Evolutionary conservation across 2,329 filamentous ascomycete genomes (phyloP).

Genomic region (Pseudonectria foliicola): DNA sequence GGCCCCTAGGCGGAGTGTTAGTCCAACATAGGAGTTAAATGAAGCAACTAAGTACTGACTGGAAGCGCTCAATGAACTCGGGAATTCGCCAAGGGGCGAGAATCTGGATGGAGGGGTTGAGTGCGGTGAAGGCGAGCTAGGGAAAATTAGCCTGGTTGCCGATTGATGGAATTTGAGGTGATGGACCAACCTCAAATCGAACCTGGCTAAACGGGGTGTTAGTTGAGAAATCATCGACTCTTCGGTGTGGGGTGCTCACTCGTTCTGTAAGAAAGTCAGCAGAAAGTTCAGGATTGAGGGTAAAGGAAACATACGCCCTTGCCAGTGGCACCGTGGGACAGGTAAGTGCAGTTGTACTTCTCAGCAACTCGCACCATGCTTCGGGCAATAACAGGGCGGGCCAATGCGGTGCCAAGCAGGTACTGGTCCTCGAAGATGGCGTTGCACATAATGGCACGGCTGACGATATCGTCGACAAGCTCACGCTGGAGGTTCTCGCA

Average conservation of each 20-base stretch:
- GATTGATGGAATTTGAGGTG: too few relatives aligned
- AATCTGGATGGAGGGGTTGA: slow-evolving; percentile 59
- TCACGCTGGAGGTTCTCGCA: slow-evolving; percentile 59
- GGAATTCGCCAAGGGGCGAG: slow-evolving; percentile 70
- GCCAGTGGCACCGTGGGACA: slow-evolving; percentile 51
- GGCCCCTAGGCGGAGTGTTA: slow-evolving; percentile 35
- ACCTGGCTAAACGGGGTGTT: slow-evolving; percentile 24
- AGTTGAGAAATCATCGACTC: too few relatives aligned
- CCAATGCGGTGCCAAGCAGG: slow-evolving; percentile 46
- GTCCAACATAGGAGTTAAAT: not conserved
- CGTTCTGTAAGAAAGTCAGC: slow-evolving; percentile 14
- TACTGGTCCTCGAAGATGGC: slow-evolving; percentile 53
- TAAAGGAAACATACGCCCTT: slow-evolving; percentile 43
- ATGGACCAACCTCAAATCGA: slow-evolving; percentile 33
- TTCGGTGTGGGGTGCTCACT: slow-evolving; percentile 22
- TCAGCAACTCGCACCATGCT: slow-evolving; percentile 32
- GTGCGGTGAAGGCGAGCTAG: slow-evolving; percentile 2
- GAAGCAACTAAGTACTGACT: too few relatives aligned
- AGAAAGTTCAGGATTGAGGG: not conserved
- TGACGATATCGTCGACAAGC: slow-evolving; percentile 71
- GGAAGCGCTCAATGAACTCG: slow-evolving; percentile 63
- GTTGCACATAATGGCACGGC: slow-evolving; percentile 62
- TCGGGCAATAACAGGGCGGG: slow-evolving; percentile 59
- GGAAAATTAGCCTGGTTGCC: not conserved
- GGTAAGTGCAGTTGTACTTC: slow-evolving; percentile 30